Percentiles rank a stretch among this genome's conserved stretches.
phyloP scores from a whole-genome alignment of 2,329 filamentous ascomycete genomes.

The Whalleya microplaca region DNA sequence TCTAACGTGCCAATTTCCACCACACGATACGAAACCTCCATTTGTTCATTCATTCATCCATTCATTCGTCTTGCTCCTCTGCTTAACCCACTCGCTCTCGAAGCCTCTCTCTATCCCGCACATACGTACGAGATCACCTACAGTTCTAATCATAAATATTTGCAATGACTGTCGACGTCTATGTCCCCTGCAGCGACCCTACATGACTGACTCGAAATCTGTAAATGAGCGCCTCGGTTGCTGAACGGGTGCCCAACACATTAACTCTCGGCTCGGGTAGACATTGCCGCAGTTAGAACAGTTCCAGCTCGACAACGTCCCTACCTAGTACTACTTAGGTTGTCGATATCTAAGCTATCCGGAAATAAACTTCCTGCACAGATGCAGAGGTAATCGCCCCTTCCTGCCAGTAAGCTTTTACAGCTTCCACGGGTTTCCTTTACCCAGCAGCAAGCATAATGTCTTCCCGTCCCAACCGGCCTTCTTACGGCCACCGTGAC shows the following conservation, averaged over 20 bases:
- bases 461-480: conserved; percentile 31
- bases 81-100: neutral
- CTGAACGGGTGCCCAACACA: neutral
- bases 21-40: conserved; percentile 7
- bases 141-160: neutral
- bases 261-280: conserved; percentile 8
- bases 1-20: conserved; percentile 21
- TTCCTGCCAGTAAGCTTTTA: conserved; percentile 11
- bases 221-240: neutral
- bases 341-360: too few relatives aligned
- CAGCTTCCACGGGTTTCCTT: conserved; percentile 2
- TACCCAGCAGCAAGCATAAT: conserved; percentile 20
- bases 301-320: conserved; percentile 4
- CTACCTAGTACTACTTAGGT: too few relatives aligned
- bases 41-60: neutral
- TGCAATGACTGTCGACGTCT: conserved; percentile 9
- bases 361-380: conserved; percentile 6
- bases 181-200: conserved; percentile 13
- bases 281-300: conserved; percentile 13
- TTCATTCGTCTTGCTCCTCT: neutral
- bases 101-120: too few relatives aligned
- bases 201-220: neutral
- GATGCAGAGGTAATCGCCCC: conserved; percentile 16
- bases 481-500: conserved; percentile 34
- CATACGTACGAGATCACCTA: neutral